Conservation (phyloP, 768 basidiomycete genomes). For the Russula compacta region DNA sequence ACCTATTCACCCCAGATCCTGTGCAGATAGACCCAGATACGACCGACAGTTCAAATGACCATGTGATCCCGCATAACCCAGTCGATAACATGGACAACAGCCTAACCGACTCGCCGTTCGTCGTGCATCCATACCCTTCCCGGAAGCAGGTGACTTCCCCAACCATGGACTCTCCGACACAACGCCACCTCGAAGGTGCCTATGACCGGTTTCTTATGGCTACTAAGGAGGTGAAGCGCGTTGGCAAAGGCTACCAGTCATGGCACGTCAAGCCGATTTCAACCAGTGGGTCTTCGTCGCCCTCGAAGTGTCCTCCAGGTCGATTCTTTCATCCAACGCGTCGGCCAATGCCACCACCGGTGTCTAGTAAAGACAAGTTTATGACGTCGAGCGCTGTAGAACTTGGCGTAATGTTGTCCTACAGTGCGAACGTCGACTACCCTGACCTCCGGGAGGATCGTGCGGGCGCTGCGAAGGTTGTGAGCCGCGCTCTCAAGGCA, state of each 20-base stretch:
- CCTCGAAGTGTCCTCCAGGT: slow-evolving; percentile 21
- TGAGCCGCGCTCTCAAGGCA: slow-evolving; percentile 67
- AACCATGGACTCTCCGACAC: slow-evolving; percentile 45
- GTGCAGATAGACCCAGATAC: slow-evolving; percentile 32
- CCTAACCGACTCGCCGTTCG: slow-evolving; percentile 49
- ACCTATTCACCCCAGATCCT: slow-evolving; percentile 54
- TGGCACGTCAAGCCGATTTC: slow-evolving; percentile 42
- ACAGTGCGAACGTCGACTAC: not conserved
- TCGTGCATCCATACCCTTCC: slow-evolving; percentile 57
- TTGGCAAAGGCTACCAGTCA: slow-evolving; percentile 77
- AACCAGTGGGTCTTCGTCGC: slow-evolving; percentile 10
- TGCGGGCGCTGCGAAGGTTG: slow-evolving; percentile 43
- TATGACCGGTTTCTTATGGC: slow-evolving; percentile 82
- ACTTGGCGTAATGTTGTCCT: slow-evolving; percentile 40
- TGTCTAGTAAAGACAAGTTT: slow-evolving; percentile 45
- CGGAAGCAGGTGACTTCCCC: slow-evolving; percentile 33
- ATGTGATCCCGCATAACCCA: slow-evolving; percentile 9
- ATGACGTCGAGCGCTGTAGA: slow-evolving; percentile 50
- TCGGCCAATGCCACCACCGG: slow-evolving; percentile 59
- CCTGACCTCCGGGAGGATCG: slow-evolving; percentile 13
- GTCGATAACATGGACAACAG: slow-evolving; percentile 34
- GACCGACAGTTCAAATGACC: slow-evolving; percentile 24
- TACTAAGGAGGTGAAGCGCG: slow-evolving; percentile 67
- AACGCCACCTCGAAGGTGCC: slow-evolving; percentile 57
- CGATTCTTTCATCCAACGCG: slow-evolving; percentile 39